Percentiles rank a stretch among this genome's conserved stretches.
phyloP scores from a whole-genome alignment of 768 basidiomycete species.

The Tylopilus rubrobrunneus region DNA sequence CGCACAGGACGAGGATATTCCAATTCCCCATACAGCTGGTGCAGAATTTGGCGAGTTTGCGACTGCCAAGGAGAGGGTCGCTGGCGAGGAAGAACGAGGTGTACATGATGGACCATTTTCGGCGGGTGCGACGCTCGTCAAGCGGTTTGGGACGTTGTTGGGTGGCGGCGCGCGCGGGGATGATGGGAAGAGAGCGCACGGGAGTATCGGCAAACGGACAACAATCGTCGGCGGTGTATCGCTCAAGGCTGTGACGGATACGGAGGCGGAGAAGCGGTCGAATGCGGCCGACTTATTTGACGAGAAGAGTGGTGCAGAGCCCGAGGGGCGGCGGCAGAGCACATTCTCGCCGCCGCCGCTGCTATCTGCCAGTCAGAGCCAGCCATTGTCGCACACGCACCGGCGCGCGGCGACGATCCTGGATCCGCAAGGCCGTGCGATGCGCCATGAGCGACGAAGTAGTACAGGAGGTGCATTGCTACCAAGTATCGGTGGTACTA shows the following conservation, averaged over 20 bases:
- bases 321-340: slow-evolving; percentile 18
- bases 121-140: slow-evolving; percentile 67
- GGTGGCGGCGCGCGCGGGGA: slow-evolving; percentile 40
- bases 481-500: slow-evolving; percentile 46
- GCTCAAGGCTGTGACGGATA: slow-evolving; percentile 37
- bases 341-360: slow-evolving; percentile 29
- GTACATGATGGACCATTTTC: slow-evolving; percentile 37
- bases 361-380: slow-evolving; percentile 44
- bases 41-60: slow-evolving; percentile 59
- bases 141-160: slow-evolving; percentile 72
- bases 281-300: slow-evolving; percentile 17
- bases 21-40: slow-evolving; percentile 59
- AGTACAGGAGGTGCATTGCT: slow-evolving; percentile 67
- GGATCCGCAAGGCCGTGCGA: slow-evolving; percentile 60
- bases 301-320: slow-evolving; percentile 23
- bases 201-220: slow-evolving; percentile 41
- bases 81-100: slow-evolving; percentile 23
- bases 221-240: slow-evolving; percentile 46
- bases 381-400: slow-evolving; percentile 57
- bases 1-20: slow-evolving; percentile 38
- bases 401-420: slow-evolving; percentile 75
- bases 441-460: slow-evolving; percentile 70
- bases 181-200: slow-evolving; percentile 39
- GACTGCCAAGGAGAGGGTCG: slow-evolving; percentile 32
- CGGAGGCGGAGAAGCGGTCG: slow-evolving; percentile 30